Evolutionary conservation across 192 early-diverging fungal species (phyloP), one percentile per base, ranked within the genome.

Genomic region (Umbelopsis sp.): DNA sequence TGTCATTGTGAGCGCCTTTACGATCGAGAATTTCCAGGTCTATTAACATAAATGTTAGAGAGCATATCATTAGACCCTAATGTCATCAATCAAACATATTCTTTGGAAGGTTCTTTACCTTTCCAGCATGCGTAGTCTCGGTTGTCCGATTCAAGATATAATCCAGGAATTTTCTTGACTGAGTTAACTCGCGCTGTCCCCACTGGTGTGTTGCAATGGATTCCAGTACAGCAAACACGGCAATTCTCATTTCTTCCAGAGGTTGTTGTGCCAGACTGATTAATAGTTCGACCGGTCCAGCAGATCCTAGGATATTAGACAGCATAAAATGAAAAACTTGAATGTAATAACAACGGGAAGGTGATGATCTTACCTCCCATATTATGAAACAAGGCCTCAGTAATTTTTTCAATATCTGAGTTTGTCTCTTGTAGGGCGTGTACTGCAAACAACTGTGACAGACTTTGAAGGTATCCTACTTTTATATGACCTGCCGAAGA

Each of bases 21-120:
- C 65, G 12, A 83, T 75, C 0, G 73, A 44, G 66, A 69, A 83
- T 65, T 81, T 83, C 82, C 82, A 83, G 14, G 67, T 70, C 78
- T 80, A 62, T 67, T 16, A 53, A 20, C 16, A 31, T 47, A n/a
- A 22, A 1, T 65, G n/a, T 34, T 1, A 31, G 16, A 22, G 4
- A 9, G 47, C 0, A 21, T 21, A 49, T 49, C 16, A 17, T 49
- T n/a, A 49, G 16, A 6, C 47, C 1, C 20, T 49, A 49, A 3
- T n/a, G 5, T 49, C 47, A 49, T 21, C 17, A 49, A 49, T 16
- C 47, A 49, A 49, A n/a, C 16, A 59, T 44, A 17, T 62, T 52
- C 62, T n/a, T n/a, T n/a, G n/a, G 25, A 56, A 59, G 25, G 14
- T 16, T 10, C 24, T 71, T 70, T n/a, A 78, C 82, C 69, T 83